These are phyloP conservation scores for Geotrichum restrictum DNA, from an alignment of 1,139 yeast genomes.

Conservation along the genomic window DNA sequence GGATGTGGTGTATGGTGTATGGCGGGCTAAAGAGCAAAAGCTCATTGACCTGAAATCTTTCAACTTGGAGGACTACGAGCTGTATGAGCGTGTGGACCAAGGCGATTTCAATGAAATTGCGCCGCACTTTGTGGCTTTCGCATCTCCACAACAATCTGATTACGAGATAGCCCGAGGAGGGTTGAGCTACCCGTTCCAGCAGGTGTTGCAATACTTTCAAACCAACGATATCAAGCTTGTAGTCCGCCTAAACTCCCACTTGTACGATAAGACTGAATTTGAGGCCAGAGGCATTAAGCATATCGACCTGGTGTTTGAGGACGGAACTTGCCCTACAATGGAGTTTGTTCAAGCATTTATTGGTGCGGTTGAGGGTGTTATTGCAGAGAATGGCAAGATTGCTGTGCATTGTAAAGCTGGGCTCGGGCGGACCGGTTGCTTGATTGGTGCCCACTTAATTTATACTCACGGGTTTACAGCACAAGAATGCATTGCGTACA, in stretches of 20 bases:
- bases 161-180: conserved; percentile 23
- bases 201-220: conserved; percentile 72
- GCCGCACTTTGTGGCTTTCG: conserved; percentile 94
- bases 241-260: conserved; percentile 84
- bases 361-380: conserved; percentile 91
- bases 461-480: conserved; percentile 97
- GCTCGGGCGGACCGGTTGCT: conserved; percentile 93
- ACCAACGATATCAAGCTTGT: conserved; percentile 77
- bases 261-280: conserved; percentile 81
- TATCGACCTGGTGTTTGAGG: conserved; percentile 92
- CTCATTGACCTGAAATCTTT: conserved; percentile 83
- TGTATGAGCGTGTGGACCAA: conserved; percentile 90
- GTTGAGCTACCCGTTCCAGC: conserved; percentile 49
- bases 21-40: conserved; percentile 96
- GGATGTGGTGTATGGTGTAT: conserved; percentile 90
- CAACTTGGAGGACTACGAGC: conserved; percentile 86
- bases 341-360: conserved; percentile 86
- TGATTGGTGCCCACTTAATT: conserved; percentile 93
- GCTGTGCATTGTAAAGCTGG: conserved; percentile 99
- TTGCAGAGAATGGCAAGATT: conserved; percentile 78
- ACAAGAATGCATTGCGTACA: conserved; percentile 89
- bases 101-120: conserved; percentile 92
- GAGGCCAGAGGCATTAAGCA: conserved; percentile 81
- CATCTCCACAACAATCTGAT: conserved; percentile 83
- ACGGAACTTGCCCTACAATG: conserved; percentile 95